Evolutionary conservation across 2,329 filamentous ascomycete genomes (phyloP).

Genomic region (Zarea fungicola): DNA sequence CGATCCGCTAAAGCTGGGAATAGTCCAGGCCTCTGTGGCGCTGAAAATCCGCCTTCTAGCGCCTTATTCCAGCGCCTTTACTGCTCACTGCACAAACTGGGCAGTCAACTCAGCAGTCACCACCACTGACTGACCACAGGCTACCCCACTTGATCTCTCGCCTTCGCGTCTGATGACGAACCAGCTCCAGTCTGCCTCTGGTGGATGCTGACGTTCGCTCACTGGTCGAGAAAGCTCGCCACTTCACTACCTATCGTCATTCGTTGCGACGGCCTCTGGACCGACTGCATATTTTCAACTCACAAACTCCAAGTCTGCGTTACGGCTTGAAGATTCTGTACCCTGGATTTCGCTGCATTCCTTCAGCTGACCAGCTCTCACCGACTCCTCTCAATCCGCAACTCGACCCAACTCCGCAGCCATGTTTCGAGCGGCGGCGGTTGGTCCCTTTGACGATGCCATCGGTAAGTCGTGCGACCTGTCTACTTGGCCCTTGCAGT

Average conservation of each 20-base stretch:
- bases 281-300: background rate
- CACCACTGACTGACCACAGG: background rate
- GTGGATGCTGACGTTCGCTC: conserved; percentile 9
- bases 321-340: background rate
- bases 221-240: conserved; percentile 12
- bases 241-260: conserved; percentile 7
- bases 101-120: too few relatives aligned
- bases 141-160: conserved; percentile 11
- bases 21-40: too few relatives aligned
- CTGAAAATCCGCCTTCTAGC: too few relatives aligned
- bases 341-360: background rate
- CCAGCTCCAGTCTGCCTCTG: conserved; percentile 9
- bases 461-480: conserved; percentile 43
- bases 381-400: background rate
- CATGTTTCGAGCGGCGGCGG: conserved; percentile 56
- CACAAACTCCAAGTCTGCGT: background rate
- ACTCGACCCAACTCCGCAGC: conserved; percentile 23
- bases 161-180: conserved; percentile 14
- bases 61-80: too few relatives aligned
- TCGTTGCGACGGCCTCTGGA: background rate
- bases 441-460: conserved; percentile 54
- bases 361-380: background rate
- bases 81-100: too few relatives aligned
- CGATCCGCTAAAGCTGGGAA: too few relatives aligned
- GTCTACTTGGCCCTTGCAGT: background rate